Evolutionary conservation across 441 rosid species (phyloP), one percentile per base, ranked within the genome.

Genomic region (Erodium chrysanthum): DNA sequence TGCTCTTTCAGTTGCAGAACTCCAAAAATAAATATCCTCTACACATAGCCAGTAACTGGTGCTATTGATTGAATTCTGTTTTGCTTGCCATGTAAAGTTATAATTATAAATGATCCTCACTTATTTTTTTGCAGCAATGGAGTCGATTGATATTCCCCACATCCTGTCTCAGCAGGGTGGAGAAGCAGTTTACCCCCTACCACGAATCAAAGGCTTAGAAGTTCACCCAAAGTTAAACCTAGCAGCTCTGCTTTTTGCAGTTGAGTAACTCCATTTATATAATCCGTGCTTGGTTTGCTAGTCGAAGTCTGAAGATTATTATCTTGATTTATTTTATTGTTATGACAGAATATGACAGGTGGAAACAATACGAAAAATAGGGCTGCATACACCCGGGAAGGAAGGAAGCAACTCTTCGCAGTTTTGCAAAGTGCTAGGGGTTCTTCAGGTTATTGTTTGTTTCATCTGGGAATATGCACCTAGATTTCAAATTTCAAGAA

Each of bases 361-460:
- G 70, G 79, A 70, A 96, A 85, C 62, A 86, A 83, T 79, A 70
- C 78, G 68, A 92, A 85, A 84, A 92, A 84, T 75, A 87, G 90
- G 75, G 90, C 97, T 70, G 79, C 97, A 76, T 88, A 86, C 80
- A 86, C 98, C 46, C 87, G 96, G 80, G 99, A 88, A 79, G 99
- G 97, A 77, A 89, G 99, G 79, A 96, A 90, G 73, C 99, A 90
- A 74, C 98, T 96, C 21, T 96, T 96, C 83, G 88, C 98, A 66
- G 96, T 96, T 80, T 79, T 96, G 81, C 99, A 96, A 81, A 92
- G 93, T 88, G 97, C 98, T 29, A 89, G 94, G 81, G 99, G 98
- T 65, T 96, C 98, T 70, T 92, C 99, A 85, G 99, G 99, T 96
- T 77, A 82, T 68, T 71, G 21, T 52, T 75, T 73, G 33, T 29